Evolutionary conservation across 2,329 filamentous ascomycete genomes (phyloP).

Genomic region (Aspergillus spinulosporus): DNA sequence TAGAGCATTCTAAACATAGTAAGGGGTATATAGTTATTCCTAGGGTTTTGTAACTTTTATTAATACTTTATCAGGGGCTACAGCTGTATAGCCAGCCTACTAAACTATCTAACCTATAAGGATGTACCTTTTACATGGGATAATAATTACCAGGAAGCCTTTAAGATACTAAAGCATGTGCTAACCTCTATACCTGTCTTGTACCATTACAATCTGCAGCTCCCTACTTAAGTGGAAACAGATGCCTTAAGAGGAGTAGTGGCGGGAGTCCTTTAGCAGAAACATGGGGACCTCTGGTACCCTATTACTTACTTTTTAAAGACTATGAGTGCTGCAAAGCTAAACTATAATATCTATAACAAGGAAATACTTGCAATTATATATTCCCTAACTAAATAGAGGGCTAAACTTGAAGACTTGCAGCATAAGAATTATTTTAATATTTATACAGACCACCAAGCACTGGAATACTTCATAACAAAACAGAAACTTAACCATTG

Average conservation of each 20-base stretch:
- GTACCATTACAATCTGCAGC: too few relatives aligned
- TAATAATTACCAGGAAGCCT: too few relatives aligned
- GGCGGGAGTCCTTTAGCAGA: too few relatives aligned
- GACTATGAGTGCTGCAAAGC: constrained; percentile 23
- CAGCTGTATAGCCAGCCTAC: neutral
- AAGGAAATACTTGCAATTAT: constrained; percentile 35
- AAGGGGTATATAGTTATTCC: too few relatives aligned
- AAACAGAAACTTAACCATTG: constrained; percentile 20
- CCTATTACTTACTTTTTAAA: constrained; percentile 26
- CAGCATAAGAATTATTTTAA: constrained; percentile 10
- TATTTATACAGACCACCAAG: constrained; percentile 30
- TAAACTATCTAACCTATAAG: neutral
- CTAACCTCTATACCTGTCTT: too few relatives aligned
- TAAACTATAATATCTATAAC: constrained; percentile 33
- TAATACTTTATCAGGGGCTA: neutral
- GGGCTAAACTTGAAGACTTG: constrained; percentile 19
- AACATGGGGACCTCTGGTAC: too few relatives aligned
- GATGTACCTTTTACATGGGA: too few relatives aligned
- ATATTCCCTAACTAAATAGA: constrained; percentile 25
- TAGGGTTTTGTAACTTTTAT: constrained; percentile 2
- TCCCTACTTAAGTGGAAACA: too few relatives aligned
- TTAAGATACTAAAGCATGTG: too few relatives aligned
- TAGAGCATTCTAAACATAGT: too few relatives aligned
- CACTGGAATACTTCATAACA: constrained; percentile 31
- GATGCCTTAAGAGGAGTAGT: too few relatives aligned